Conservation (phyloP, 345 rosid genomes). For the Populus ilicifolia region DNA sequence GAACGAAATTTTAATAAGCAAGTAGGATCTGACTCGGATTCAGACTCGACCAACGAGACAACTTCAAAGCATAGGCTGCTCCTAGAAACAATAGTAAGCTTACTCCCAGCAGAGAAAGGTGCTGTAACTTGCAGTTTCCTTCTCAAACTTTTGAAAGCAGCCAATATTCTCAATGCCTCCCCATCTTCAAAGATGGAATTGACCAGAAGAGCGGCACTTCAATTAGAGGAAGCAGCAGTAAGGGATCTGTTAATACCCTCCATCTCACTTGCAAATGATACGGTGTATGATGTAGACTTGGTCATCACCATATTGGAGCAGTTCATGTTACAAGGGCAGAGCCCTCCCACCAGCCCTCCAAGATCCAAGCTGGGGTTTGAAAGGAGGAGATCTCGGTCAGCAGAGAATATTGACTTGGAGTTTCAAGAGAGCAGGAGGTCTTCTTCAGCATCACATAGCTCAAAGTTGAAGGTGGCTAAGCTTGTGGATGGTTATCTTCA, state of each 20-base stretch:
- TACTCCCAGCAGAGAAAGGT: constrained; percentile 79
- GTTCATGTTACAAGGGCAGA: constrained; percentile 84
- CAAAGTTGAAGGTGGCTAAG: constrained; percentile 93
- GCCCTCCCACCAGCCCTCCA: constrained; percentile 91
- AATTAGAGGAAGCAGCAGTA: constrained; percentile 81
- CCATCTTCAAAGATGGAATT: constrained; percentile 69
- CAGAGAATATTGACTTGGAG: constrained; percentile 76
- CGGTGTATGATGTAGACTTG: constrained; percentile 71
- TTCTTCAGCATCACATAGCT: constrained; percentile 91
- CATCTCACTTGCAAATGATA: constrained; percentile 37
- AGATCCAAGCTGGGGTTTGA: constrained; percentile 62
- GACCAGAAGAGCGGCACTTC: constrained; percentile 76
- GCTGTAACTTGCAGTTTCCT: constrained; percentile 78
- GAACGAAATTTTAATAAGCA: constrained; percentile 32
- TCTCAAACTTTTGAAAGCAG: constrained; percentile 81
- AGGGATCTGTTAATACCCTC: constrained; percentile 77
- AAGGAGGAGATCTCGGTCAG: constrained; percentile 90
- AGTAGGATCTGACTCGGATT: constrained; percentile 56
- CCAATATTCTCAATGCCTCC: constrained; percentile 68
- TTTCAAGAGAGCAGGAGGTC: constrained; percentile 90
- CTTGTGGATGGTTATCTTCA: constrained; percentile 82
- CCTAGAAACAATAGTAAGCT: constrained; percentile 78
- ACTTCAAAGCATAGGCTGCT: constrained; percentile 64
- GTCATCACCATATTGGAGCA: constrained; percentile 71
- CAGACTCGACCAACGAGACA: constrained; percentile 50